Conservation (phyloP, 345 rosid genomes). For the Eucalyptus polybractea region DNA sequence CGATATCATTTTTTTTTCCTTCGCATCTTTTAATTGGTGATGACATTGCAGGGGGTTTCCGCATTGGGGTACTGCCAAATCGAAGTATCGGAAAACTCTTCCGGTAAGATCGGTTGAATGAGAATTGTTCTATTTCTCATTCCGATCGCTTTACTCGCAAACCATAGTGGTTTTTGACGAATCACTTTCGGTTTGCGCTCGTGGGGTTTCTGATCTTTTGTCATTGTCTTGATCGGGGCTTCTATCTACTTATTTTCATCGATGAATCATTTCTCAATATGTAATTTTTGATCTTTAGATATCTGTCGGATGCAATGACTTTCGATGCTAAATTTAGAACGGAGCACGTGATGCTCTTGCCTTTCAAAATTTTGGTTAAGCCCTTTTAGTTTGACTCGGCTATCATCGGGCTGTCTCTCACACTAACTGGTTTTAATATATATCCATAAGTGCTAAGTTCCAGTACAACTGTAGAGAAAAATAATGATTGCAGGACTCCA, state of each 20-base stretch:
- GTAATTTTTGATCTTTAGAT: too few species aligned
- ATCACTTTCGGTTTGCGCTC: too few species aligned
- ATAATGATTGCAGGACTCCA: accelerated
- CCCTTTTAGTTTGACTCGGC: too few species aligned
- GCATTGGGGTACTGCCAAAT: slow-evolving; percentile 17
- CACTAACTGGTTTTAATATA: too few species aligned
- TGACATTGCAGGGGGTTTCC: slow-evolving; percentile 43
- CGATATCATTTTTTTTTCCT: not conserved
- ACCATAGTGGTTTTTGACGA: not conserved
- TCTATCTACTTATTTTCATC: too few species aligned
- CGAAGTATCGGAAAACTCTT: slow-evolving; percentile 36
- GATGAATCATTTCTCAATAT: too few species aligned
- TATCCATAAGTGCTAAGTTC: too few species aligned
- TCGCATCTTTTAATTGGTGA: not conserved
- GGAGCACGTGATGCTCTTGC: not conserved
- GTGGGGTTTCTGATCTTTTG: too few species aligned
- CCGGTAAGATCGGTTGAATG: not conserved
- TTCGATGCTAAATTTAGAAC: too few species aligned
- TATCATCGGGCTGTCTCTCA: too few species aligned
- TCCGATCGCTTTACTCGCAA: accelerated
- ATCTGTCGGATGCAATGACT: not conserved
- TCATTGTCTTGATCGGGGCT: not conserved
- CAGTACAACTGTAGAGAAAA: too few species aligned
- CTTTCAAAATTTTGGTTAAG: not conserved
- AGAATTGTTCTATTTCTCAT: not conserved